These are phyloP conservation scores for Albatrellus ellisii DNA, from an alignment of 768 basidiomycete species.

Conservation along the genomic window DNA sequence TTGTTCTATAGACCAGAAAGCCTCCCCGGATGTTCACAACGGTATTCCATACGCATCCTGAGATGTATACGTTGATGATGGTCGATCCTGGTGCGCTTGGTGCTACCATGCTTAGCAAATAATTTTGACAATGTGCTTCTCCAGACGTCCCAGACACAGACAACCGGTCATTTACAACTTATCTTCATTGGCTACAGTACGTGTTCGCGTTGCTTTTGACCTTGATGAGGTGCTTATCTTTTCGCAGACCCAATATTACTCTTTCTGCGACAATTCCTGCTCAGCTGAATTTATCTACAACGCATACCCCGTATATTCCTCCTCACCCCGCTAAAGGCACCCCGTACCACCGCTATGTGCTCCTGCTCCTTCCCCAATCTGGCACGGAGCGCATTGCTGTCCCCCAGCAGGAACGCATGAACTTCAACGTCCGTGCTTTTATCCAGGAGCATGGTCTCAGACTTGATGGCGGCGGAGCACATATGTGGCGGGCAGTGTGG, in stretches of 20 bases:
- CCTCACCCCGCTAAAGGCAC: conserved; percentile 84
- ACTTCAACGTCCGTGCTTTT: conserved; percentile 61
- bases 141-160: conserved; percentile 74
- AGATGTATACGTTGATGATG: conserved; percentile 80
- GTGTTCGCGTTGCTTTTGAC: conserved; percentile 3
- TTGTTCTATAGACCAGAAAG: conserved; percentile 36
- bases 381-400: conserved; percentile 20
- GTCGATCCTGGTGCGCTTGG: conserved; percentile 63
- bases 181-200: conserved; percentile 80
- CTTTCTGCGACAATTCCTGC: conserved; percentile 45
- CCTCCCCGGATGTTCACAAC: conserved; percentile 59
- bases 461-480: conserved; percentile 55
- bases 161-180: conserved; percentile 51
- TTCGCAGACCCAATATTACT: conserved; percentile 62
- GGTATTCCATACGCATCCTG: conserved; percentile 69
- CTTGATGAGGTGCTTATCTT: conserved; percentile 6
- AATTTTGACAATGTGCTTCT: neutral
- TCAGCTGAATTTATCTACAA: conserved; percentile 26
- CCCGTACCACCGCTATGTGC: conserved; percentile 79
- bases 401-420: conserved; percentile 27
- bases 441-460: conserved; percentile 29
- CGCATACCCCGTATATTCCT: conserved; percentile 69
- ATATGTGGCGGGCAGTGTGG: conserved; percentile 82
- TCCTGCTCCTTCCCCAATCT: conserved; percentile 64
- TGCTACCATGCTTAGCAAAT: conserved; percentile 1